Base-by-base conservation (phyloP, 371 early-diverging fungal genomes). In the Funneliformis caledonium region DNA sequence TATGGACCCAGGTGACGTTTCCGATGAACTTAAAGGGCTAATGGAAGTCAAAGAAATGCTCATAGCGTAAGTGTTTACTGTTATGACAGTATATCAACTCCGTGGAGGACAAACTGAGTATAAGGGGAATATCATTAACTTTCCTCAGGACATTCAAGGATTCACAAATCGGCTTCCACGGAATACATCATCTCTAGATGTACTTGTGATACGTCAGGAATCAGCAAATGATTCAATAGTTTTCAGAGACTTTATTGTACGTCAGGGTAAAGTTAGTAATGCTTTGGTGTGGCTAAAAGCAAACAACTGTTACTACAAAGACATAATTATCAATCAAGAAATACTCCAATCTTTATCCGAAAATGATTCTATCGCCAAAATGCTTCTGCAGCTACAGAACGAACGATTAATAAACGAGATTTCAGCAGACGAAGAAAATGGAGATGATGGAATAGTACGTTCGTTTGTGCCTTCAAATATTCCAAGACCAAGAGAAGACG, bases 101-200 rank as follows among this genome's bases (percentile, higher is more conserved):
- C 33, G 72, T 1, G 72, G 43, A 45, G 72, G 72, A 48, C 43
- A 72, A 22, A 2, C n/a, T 37, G 43, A 14, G 16, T 72, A 72
- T 72, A 16, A 47, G 8, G 72, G 72, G 0, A 72, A 72, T 4
- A 43, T 72, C 43, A 50, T 72, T 42, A 72, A 72, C 22, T 72
- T 68, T 68, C 22, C 33, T 31, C 22, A 14, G 22, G 68, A 68
- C 31, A 68, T 31, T 22, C 4, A 11, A 48, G 72, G 45, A 50
- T 43, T 72, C 6, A 22, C 45, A 4, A 43, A 31, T 48, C 4
- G 45, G 0, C 72, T 72, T 72, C 16, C 45, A 1, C 43, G 72
- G 16, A 0, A 72, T 45, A 43, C 72, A 43, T 72, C 52, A 9
- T 43, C 16, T 8, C 43, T 72, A 26, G 72, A 72, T n/a, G 16